Conservation (phyloP, 2,329 filamentous ascomycete genomes). For the Periconia sp. region DNA sequence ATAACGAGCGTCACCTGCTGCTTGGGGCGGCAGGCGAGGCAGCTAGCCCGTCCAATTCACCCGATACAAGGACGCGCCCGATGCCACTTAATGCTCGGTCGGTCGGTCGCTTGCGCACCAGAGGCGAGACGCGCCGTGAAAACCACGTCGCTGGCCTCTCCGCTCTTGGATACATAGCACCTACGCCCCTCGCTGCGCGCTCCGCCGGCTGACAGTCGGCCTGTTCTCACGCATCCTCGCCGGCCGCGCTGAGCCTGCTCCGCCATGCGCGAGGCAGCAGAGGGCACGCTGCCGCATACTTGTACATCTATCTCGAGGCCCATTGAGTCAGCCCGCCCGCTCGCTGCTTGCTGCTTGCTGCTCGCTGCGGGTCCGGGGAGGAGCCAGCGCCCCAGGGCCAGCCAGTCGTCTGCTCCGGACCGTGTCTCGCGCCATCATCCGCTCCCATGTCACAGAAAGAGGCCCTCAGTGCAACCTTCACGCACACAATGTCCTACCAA, state of each 20-base stretch:
- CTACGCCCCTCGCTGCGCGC: slow-evolving; percentile 1
- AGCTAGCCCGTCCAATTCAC: slow-evolving; percentile 28
- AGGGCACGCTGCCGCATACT: not conserved
- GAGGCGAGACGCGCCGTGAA: slow-evolving; percentile 9
- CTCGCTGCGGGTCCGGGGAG: slow-evolving; percentile 9
- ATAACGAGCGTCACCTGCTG: slow-evolving; percentile 21
- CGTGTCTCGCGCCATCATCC: slow-evolving; percentile 8
- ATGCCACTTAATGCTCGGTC: slow-evolving; percentile 33
- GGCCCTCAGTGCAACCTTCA: slow-evolving; percentile 13
- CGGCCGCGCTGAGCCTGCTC: too few relatives aligned
- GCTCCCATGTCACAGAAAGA: slow-evolving; percentile 20
- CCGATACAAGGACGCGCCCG: slow-evolving; percentile 25
- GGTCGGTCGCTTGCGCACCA: slow-evolving; percentile 22
- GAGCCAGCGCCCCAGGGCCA: too few relatives aligned
- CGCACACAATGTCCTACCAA: slow-evolving; percentile 7
- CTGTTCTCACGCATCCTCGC: not conserved
- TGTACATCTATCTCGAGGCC: slow-evolving; percentile 8
- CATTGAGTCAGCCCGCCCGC: slow-evolving; percentile 20
- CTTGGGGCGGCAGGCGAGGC: slow-evolving; percentile 19
- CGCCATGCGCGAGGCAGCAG: slow-evolving; percentile 7
- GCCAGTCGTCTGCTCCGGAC: slow-evolving; percentile 8
- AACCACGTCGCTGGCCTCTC: slow-evolving; percentile 8
- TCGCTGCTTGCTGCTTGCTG: too few relatives aligned
- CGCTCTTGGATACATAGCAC: too few relatives aligned
- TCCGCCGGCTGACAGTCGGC: slow-evolving; percentile 10